phyloP scores from a whole-genome alignment of 75 land plant genomes.

The Cryptomeria japonica region DNA sequence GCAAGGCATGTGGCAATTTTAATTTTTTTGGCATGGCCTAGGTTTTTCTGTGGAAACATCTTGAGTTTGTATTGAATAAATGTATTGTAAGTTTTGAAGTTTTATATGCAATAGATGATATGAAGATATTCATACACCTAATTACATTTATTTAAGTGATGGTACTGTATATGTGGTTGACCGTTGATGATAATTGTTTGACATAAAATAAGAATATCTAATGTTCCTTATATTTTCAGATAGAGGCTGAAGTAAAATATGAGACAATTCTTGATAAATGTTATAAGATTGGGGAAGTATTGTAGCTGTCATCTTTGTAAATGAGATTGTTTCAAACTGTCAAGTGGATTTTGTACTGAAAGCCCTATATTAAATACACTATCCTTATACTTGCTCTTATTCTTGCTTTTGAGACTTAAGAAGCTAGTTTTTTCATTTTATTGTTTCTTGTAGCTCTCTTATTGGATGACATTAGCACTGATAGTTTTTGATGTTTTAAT shows the following conservation, averaged over 20 bases:
- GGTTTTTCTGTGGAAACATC: background rate
- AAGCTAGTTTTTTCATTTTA: background rate
- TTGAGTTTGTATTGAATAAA: background rate
- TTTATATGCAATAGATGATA: background rate
- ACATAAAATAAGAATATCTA: background rate
- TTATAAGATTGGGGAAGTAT: background rate
- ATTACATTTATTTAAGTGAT: background rate
- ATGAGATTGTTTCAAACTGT: background rate
- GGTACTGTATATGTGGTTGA: background rate
- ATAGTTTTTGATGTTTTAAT: background rate
- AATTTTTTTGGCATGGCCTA: background rate
- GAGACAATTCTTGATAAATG: background rate
- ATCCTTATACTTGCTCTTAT: background rate
- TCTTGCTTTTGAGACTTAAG: background rate
- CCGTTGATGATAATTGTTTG: background rate
- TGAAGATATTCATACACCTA: background rate
- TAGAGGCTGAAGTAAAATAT: background rate
- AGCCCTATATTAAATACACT: background rate
- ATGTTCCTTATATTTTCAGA: background rate
- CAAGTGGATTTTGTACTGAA: background rate
- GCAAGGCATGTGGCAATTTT: background rate
- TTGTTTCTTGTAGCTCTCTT: background rate
- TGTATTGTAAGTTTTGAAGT: background rate
- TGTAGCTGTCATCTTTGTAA: too few species aligned
- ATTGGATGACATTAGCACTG: background rate